Conservation (phyloP, 2,329 filamentous ascomycete genomes). For the Ophiostoma angusticollis region DNA sequence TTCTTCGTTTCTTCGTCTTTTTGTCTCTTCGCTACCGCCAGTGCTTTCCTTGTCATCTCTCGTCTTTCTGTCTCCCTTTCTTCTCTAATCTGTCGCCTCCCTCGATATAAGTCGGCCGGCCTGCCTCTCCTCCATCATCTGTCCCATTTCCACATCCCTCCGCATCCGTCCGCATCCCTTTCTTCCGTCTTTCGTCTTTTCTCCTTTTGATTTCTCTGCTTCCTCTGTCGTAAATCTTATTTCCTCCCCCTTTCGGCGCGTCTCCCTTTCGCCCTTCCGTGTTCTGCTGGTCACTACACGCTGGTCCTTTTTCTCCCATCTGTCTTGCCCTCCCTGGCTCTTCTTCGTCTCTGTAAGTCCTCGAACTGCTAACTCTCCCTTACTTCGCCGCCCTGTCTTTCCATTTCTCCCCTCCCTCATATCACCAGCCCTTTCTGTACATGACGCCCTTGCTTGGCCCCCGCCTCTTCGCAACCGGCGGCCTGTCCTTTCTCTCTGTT, state of each 20-base stretch:
- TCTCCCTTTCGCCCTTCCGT: constrained; percentile 1
- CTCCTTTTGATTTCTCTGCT: constrained; percentile 1
- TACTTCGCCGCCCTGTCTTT: constrained; percentile 11
- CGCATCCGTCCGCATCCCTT: no score
- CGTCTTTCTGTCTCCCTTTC: constrained; percentile 1
- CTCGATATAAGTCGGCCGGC: no score
- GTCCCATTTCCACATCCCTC: no score
- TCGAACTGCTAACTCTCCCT: no score
- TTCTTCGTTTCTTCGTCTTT: not conserved
- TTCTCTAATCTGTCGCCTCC: no score
- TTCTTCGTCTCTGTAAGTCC: no score
- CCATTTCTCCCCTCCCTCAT: constrained; percentile 13
- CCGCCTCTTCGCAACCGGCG: not conserved
- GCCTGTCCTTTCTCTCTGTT: not conserved
- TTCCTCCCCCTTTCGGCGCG: not conserved
- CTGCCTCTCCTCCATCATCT: no score
- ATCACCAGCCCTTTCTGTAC: constrained; percentile 4
- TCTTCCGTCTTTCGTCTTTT: not conserved
- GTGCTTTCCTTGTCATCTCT: not conserved
- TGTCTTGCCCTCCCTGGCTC: not conserved
- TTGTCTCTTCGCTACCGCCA: not conserved
- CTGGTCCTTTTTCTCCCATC: not conserved
- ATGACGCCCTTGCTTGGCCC: not conserved
- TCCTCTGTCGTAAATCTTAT: constrained; percentile 1
- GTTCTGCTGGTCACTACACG: constrained; percentile 10